Evolutionary conservation across 441 rosid genomes (phyloP).

Genomic region (Erodium moschatum): DNA sequence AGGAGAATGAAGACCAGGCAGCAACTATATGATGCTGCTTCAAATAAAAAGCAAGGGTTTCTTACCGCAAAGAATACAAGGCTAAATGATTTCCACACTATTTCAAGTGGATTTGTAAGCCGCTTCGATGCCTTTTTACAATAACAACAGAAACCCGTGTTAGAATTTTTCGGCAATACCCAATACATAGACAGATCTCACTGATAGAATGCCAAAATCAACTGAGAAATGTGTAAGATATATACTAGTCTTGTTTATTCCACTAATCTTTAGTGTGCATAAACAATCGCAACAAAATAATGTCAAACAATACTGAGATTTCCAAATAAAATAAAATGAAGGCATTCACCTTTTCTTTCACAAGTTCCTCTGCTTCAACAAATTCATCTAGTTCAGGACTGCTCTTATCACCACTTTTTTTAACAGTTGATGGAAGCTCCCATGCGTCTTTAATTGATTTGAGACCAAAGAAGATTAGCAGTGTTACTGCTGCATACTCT

Average conservation of each 20-base stretch:
- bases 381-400: constrained; percentile 70
- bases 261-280: neutral
- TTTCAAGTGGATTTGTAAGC: constrained; percentile 78
- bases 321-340: neutral
- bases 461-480: constrained; percentile 81
- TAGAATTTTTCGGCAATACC: neutral
- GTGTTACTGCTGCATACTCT: constrained; percentile 86
- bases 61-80: constrained; percentile 94
- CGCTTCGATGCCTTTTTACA: constrained; percentile 45
- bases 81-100: constrained; percentile 90
- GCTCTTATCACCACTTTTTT: constrained; percentile 42
- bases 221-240: neutral
- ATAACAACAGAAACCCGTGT: constrained; percentile 13
- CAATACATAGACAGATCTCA: neutral
- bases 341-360: constrained; percentile 58
- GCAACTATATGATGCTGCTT: neutral
- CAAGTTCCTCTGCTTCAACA: constrained; percentile 87
- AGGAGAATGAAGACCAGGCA: neutral
- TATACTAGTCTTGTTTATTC: neutral
- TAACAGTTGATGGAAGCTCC: constrained; percentile 60
- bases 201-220: neutral
- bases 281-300: neutral
- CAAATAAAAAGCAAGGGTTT: constrained; percentile 17
- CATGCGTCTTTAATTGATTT: constrained; percentile 96
- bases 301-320: neutral